These are phyloP conservation scores for Articulospora tetracladia DNA, from an alignment of 495 filamentous ascomycete genomes.

Conservation along the genomic window DNA sequence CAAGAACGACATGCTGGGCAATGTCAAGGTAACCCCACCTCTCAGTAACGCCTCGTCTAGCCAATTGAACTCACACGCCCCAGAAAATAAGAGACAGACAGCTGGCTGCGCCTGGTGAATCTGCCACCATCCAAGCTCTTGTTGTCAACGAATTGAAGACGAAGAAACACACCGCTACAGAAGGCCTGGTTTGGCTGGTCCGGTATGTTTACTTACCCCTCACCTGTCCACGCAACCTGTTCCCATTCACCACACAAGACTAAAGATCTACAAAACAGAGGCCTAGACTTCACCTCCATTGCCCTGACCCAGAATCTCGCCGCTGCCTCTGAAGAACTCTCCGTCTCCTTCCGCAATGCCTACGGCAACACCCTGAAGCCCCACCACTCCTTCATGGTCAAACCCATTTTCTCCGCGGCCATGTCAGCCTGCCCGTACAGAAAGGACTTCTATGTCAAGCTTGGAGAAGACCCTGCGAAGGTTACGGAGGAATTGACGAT, in stretches of 20 bases:
- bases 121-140: slow-evolving; percentile 76
- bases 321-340: slow-evolving; percentile 67
- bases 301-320: slow-evolving; percentile 74
- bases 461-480: slow-evolving; percentile 63
- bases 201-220: slow-evolving; percentile 53
- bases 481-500: slow-evolving; percentile 55
- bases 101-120: slow-evolving; percentile 70
- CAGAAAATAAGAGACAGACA: slow-evolving; percentile 91
- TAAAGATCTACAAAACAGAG: slow-evolving; percentile 44
- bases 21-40: slow-evolving; percentile 71
- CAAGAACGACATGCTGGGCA: slow-evolving; percentile 86
- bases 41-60: slow-evolving; percentile 16
- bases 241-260: slow-evolving; percentile 3
- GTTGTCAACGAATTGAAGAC: slow-evolving; percentile 81
- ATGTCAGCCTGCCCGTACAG: slow-evolving; percentile 92
- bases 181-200: slow-evolving; percentile 87
- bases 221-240: neutral
- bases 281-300: slow-evolving; percentile 85
- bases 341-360: slow-evolving; percentile 77
- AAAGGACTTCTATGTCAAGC: slow-evolving; percentile 83
- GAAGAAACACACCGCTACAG: slow-evolving; percentile 79
- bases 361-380: slow-evolving; percentile 85
- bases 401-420: slow-evolving; percentile 84
- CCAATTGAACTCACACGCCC: slow-evolving; percentile 2
- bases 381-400: slow-evolving; percentile 82